Evolutionary conservation across 495 filamentous ascomycete genomes (phyloP), one percentile per base, ranked within the genome.

Genomic region (Annulohypoxylon maeteangense): DNA sequence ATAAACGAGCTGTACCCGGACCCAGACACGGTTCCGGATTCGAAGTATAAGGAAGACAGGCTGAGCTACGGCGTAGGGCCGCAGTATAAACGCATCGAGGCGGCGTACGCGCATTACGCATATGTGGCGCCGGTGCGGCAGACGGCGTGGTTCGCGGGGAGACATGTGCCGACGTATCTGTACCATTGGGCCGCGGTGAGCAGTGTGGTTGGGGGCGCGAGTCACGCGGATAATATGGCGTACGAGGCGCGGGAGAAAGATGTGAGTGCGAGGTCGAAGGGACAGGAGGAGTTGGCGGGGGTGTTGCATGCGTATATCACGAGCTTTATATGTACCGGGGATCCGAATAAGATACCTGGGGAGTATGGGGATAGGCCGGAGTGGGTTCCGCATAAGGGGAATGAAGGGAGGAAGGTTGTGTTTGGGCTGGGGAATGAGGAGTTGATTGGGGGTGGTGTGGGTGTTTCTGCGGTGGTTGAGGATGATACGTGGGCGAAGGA

Each of bases 181-280:
- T 50, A 50, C 45, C 45, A 50, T 8, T 50, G 45, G 45, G 45
- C 45, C 7, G 45, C 45, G 7, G 11, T 50, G 8, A 25, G 45
- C 20, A 50, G 45, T 22, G 45, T 27, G 7, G 45, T 50, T 22
- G 45, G 45, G 7, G 45, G 45, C 20, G 45, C 45, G 45, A 25
- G 6, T 23, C 45, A 50, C 20, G 45, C 22, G n/a, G 45, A 50
- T 16, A 50, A 50, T 12, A 50, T 50, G 45, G 45, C 45, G 7
- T 50, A 50, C 20, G 45, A 50, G 45, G 45, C 27, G 45, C 45
- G 45, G 22, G 45, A 50, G 45, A 50, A 50, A 12, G 45, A 3
- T 2, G 45, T 50, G 8, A 27, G 45, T 22, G 22, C 22, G 1
- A 50, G 14, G 22, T 50, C 45, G 7, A 23, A 23, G 22, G 45